These are phyloP conservation scores for Aspergillus sp. DNA, from an alignment of 2,329 filamentous ascomycete genomes.

Conservation along the genomic window DNA sequence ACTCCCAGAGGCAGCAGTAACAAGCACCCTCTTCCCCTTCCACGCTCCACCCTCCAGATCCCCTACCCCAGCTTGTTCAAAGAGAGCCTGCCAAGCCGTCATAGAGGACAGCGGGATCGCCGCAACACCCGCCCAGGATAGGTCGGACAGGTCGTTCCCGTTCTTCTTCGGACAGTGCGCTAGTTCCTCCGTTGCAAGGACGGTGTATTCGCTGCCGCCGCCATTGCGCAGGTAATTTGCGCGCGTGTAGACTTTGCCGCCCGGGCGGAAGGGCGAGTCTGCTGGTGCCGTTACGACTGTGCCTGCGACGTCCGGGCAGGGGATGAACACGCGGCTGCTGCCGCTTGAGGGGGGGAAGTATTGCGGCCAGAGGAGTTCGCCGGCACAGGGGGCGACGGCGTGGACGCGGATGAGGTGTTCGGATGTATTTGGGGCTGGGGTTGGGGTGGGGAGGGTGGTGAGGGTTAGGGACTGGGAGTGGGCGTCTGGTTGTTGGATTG, in stretches of 20 bases:
- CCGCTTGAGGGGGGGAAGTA: conserved; percentile 24
- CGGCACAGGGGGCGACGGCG: conserved; percentile 40
- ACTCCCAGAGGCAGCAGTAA: conserved; percentile 47
- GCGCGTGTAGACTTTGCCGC: conserved; percentile 42
- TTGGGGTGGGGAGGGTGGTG: conserved; percentile 14
- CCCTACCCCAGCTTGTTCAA: conserved; percentile 34
- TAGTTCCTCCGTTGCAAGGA: conserved; percentile 37
- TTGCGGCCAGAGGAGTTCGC: conserved; percentile 47
- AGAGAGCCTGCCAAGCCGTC: conserved; percentile 48
- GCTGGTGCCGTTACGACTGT: conserved; percentile 37
- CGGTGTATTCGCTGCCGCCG: conserved; percentile 38
- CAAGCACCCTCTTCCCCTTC: conserved; percentile 41
- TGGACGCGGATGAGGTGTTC: conserved; percentile 45
- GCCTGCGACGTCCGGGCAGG: conserved; percentile 46
- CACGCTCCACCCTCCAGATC: conserved; percentile 14
- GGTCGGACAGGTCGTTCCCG: too few species aligned
- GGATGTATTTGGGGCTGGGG: conserved; percentile 21
- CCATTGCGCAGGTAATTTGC: conserved; percentile 38
- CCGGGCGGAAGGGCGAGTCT: conserved; percentile 38
- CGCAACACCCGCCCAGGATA: conserved; percentile 40
- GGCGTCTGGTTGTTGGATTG: conserved; percentile 12
- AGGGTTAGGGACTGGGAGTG: conserved; percentile 9
- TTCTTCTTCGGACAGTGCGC: conserved; percentile 35
- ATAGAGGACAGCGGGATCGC: conserved; percentile 42
- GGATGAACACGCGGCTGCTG: conserved; percentile 30